Evolutionary conservation across 192 early-diverging fungal species (phyloP), one percentile per base, ranked within the genome.

Genomic region (Martensiomyces pterosporus): DNA sequence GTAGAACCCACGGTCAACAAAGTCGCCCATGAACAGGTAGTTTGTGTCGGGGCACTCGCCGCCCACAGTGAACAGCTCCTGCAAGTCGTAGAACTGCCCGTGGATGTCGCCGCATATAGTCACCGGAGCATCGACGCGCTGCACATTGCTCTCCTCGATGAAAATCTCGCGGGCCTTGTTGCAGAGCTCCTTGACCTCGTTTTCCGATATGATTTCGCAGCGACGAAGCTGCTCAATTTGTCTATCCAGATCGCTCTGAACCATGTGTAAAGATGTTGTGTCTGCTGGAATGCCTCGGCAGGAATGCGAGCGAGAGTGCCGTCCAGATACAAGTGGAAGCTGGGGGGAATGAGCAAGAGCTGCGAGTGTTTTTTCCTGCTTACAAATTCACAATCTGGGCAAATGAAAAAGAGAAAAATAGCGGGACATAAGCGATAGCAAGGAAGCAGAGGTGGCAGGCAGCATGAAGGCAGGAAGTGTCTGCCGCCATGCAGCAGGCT

Each of bases 21-120:
- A 94, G 64, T 94, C 94, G 38, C 85, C 95, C 88, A 98, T 91
- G 66, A 98, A 98, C 49, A 98, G 76, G 56, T 98, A 98, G 73
- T 94, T 98, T 34, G 95, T 98, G 51, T 94, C 90, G 4, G 95
- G 95, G 46, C 84, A 92, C 60, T 93, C 90, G 43, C 92, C 93
- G 55, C 94, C 94, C 47, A 93, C 91, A 50, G 77, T 71, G 58
- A 98, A 93, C 19, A 98, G 83, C 60, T 98, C 88, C 69, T 87
- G 90, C 24, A 98, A 72, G 70, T 98, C 94, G 71, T 93, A 87
- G 64, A 98, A 98, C 60, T 98, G 94, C 32, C 94, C 94, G 69
- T 98, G 94, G 59, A 98, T 98, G 58, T 98, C 94, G 42, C 94
- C 94, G 50, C 88, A 90, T 37, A 90, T 85, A 39, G 94, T 97